Evolutionary conservation across 2,329 filamentous ascomycete genomes (phyloP), one percentile per base, ranked within the genome.

Genomic region (Fusarium euwallaceae): DNA sequence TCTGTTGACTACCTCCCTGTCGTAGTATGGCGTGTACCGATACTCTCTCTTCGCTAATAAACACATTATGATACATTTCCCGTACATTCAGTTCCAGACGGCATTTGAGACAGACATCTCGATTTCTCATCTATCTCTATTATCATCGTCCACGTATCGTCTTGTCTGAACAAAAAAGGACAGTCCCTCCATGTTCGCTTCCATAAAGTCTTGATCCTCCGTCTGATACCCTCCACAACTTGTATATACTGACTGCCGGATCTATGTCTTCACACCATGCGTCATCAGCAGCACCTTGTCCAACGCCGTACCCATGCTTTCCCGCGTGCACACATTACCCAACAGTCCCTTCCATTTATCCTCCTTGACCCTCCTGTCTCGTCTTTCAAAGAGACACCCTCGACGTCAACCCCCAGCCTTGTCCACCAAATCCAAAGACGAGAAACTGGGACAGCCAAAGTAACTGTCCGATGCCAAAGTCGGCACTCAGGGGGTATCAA

Each of bases 281-380:
- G 70, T 69, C 67, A 71, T 71, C 69, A 72, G 67, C 72, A 72
- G 69, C 73, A 67, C 60, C 70, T 74, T 74, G 67, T 74, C 71
- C 67, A 79, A 78, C 77, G 77, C 77, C 77, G 58, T 72, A 55
- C 65, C 77, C 71, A 78, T 78, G 77, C 77, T 77, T 77, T 74
- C 72, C 69, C 56, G 69, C 66, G 66, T 75, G 64, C 66, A 70
- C 59, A 27, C 67, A 77, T 75, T 78, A 78, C 74, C 72, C 72
- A 78, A 76, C 74, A 67, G 67, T 66, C 43, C 72, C 63, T 72
- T 66, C 69, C 61, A 68, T 67, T 65, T 51, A 75, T 66, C 66
- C 60, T 63, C 69, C 63, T 64, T 53, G 48, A 70, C 29, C 70
- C 58, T 16, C 64, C 64, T 55, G 45, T 59, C 27, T 36, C 48